Evolutionary conservation across 2,329 filamentous ascomycete species (phyloP).

Genomic region (Phaeomoniella chlamydospora): DNA sequence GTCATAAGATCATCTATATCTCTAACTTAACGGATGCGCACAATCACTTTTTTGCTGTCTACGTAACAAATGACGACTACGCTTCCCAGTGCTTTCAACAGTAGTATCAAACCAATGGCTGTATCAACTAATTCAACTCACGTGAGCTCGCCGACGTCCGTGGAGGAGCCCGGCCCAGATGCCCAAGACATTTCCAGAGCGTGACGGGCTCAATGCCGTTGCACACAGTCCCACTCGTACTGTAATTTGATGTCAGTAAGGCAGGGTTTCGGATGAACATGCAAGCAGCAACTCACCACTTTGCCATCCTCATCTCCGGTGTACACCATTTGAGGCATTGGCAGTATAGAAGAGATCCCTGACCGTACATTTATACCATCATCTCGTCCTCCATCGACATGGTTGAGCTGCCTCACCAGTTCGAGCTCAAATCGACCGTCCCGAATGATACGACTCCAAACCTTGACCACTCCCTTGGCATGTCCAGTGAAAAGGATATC

Average conservation of each 20-base stretch:
- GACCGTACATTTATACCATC: slow-evolving; percentile 40
- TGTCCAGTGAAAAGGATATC: slow-evolving; percentile 84
- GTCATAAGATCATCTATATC: no score
- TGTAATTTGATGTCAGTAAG: slow-evolving; percentile 15
- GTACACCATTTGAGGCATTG: slow-evolving; percentile 72
- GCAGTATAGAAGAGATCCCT: slow-evolving; percentile 72
- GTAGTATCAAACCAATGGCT: no score
- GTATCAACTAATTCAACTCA: no score
- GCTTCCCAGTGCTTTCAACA: no score
- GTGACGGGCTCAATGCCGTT: slow-evolving; percentile 27
- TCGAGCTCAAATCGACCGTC: slow-evolving; percentile 60
- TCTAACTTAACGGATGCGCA: no score
- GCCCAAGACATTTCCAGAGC: no score
- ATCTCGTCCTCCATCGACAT: slow-evolving; percentile 55
- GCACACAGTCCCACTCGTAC: slow-evolving; percentile 45
- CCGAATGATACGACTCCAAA: slow-evolving; percentile 29
- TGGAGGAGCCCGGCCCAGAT: no score
- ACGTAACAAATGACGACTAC: no score
- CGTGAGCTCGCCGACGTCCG: no score
- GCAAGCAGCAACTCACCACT: slow-evolving; percentile 49
- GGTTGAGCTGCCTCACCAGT: slow-evolving; percentile 68
- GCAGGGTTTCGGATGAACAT: slow-evolving; percentile 1
- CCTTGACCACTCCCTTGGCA: slow-evolving; percentile 66
- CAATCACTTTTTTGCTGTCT: no score
- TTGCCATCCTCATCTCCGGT: slow-evolving; percentile 86